Conservation (phyloP, 495 filamentous ascomycete genomes). For the Poronia punctata region DNA sequence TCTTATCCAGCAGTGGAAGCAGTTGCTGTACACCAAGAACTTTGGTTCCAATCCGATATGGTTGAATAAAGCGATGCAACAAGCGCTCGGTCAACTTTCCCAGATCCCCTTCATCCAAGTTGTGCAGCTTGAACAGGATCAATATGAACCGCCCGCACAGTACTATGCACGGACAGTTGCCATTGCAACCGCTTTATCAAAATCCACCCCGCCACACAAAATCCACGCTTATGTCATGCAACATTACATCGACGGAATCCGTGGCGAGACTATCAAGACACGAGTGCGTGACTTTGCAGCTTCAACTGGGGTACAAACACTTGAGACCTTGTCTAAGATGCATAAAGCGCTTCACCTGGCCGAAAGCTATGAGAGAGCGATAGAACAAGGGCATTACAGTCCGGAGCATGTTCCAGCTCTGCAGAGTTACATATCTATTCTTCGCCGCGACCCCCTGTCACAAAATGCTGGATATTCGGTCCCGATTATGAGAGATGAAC, state of each 20-base stretch:
- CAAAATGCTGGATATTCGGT: constrained; percentile 19
- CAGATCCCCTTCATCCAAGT: constrained; percentile 41
- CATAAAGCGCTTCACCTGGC: constrained; percentile 44
- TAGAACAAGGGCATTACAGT: constrained; percentile 33
- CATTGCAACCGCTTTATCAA: constrained; percentile 30
- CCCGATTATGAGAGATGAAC: constrained; percentile 16
- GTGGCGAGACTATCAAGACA: constrained; percentile 25
- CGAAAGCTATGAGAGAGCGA: constrained; percentile 38
- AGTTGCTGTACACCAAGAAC: constrained; percentile 25
- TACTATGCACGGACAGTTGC: constrained; percentile 36
- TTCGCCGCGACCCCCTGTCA: constrained; percentile 22
- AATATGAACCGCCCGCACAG: constrained; percentile 34
- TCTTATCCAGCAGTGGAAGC: constrained; percentile 32
- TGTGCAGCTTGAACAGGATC: constrained; percentile 37
- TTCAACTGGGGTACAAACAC: constrained; percentile 5
- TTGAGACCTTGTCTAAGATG: constrained; percentile 29
- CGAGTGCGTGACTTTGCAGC: constrained; percentile 29
- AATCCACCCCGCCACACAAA: constrained; percentile 7
- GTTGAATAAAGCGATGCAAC: constrained; percentile 43
- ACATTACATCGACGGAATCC: constrained; percentile 42
- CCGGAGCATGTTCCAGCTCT: constrained; percentile 24
- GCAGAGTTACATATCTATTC: constrained; percentile 33
- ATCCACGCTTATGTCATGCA: constrained; percentile 20
- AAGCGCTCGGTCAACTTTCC: constrained; percentile 34
- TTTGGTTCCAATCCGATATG: constrained; percentile 31